These are phyloP conservation scores for Podaxis pistillaris DNA, from an alignment of 768 basidiomycete species.

Conservation along the genomic window DNA sequence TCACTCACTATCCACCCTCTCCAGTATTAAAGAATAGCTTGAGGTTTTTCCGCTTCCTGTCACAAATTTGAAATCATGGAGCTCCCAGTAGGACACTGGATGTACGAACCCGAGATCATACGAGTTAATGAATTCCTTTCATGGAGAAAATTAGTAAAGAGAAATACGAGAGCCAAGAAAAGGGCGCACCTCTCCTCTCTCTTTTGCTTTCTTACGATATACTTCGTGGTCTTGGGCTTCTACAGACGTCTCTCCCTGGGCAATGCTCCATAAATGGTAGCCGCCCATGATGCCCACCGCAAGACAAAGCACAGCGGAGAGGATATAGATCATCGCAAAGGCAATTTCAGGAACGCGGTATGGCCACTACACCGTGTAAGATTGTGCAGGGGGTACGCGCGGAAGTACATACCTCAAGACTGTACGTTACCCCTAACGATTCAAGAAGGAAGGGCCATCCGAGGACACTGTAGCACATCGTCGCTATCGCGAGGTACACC, in stretches of 20 bases:
- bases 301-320: slow-evolving; percentile 71
- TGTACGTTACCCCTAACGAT: slow-evolving; percentile 53
- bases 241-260: slow-evolving; percentile 81
- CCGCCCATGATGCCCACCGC: slow-evolving; percentile 70
- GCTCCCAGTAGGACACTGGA: background rate
- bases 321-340: slow-evolving; percentile 75
- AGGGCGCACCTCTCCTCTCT: slow-evolving; percentile 61
- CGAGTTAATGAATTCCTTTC: slow-evolving; percentile 80
- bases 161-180: background rate
- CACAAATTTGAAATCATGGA: background rate
- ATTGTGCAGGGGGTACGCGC: background rate
- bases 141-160: background rate
- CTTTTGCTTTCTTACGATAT: slow-evolving; percentile 67
- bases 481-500: slow-evolving; percentile 75
- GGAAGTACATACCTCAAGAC: slow-evolving; percentile 30
- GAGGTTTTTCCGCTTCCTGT: slow-evolving; percentile 63
- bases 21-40: slow-evolving; percentile 87
- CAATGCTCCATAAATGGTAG: slow-evolving; percentile 73
- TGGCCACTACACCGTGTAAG: slow-evolving; percentile 22
- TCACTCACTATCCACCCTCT: slow-evolving; percentile 73
- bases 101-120: slow-evolving; percentile 81
- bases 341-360: slow-evolving; percentile 67
- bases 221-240: slow-evolving; percentile 86
- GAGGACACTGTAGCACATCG: slow-evolving; percentile 55
- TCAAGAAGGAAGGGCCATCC: slow-evolving; percentile 63